Evolutionary conservation across 768 basidiomycete species (phyloP).

Genomic region (Pholiota molesta): DNA sequence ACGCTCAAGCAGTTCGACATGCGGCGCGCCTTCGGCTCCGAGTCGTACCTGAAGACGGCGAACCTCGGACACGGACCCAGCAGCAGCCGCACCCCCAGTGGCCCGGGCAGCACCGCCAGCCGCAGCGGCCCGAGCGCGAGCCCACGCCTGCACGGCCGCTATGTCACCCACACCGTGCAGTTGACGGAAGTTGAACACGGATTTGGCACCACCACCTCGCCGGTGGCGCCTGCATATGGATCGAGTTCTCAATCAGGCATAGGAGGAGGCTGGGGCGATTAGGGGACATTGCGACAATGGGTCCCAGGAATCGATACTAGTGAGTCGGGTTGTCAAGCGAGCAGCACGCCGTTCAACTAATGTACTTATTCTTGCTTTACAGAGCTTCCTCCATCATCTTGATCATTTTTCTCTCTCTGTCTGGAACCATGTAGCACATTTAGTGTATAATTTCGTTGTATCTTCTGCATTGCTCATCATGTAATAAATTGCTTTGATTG

Average conservation of each 20-base stretch:
- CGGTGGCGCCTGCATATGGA: neutral
- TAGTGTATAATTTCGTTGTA: neutral
- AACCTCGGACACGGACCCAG: neutral
- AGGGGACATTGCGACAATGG: neutral
- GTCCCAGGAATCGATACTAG: neutral
- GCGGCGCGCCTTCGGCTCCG: neutral
- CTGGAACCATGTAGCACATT: neutral
- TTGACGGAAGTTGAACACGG: neutral
- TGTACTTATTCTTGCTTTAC: neutral
- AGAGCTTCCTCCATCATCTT: neutral
- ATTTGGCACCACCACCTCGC: neutral
- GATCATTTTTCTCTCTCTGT: neutral
- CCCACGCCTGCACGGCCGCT: neutral
- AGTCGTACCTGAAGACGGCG: neutral
- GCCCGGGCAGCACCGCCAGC: neutral
- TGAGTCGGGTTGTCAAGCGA: neutral
- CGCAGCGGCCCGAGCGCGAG: neutral
- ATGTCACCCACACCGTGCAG: neutral
- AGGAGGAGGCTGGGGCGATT: neutral
- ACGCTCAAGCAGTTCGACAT: conserved; percentile 1
- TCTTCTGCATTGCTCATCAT: neutral
- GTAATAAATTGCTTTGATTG: neutral
- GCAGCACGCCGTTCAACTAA: too few species aligned
- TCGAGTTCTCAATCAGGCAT: neutral
- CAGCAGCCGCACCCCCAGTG: neutral